phyloP scores from a whole-genome alignment of 2,329 filamentous ascomycete species.

The Cercospora nicotianae region DNA sequence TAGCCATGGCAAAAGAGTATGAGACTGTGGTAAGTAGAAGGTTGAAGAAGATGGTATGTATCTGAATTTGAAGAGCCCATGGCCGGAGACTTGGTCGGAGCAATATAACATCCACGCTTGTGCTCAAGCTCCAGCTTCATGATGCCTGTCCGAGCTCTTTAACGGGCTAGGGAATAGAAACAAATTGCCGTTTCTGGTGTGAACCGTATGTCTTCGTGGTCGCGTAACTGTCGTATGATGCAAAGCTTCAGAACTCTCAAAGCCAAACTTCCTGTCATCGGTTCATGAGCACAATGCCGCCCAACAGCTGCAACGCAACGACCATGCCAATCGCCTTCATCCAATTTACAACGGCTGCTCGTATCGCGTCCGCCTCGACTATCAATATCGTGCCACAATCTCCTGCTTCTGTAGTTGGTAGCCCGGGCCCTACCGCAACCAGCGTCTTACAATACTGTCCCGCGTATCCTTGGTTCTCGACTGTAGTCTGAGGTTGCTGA shows the following conservation, averaged over 20 bases:
- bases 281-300: constrained; percentile 25
- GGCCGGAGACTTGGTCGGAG: background rate
- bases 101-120: constrained; percentile 1
- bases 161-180: background rate
- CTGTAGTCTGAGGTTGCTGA: constrained; percentile 19
- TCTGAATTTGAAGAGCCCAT: background rate
- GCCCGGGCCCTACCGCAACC: constrained; percentile 35
- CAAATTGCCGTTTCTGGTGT: background rate
- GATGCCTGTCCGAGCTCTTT: constrained; percentile 1
- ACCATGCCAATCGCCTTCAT: constrained; percentile 24
- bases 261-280: constrained; percentile 6
- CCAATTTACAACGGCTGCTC: constrained; percentile 21
- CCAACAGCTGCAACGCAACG: constrained; percentile 26
- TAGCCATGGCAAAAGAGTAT: background rate
- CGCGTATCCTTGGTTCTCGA: constrained; percentile 19
- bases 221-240: constrained; percentile 17
- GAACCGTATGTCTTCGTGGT: constrained; percentile 8
- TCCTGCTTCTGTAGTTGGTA: constrained; percentile 37
- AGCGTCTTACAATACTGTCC: constrained; percentile 40
- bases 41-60: background rate
- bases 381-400: constrained; percentile 42
- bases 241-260: background rate
- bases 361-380: constrained; percentile 28
- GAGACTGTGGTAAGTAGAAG: background rate
- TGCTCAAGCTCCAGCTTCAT: constrained; percentile 5